Percentiles rank a stretch among this genome's conserved stretches.
phyloP scores from a whole-genome alignment of 2,329 filamentous ascomycete species.

The Aspergillus latus region DNA sequence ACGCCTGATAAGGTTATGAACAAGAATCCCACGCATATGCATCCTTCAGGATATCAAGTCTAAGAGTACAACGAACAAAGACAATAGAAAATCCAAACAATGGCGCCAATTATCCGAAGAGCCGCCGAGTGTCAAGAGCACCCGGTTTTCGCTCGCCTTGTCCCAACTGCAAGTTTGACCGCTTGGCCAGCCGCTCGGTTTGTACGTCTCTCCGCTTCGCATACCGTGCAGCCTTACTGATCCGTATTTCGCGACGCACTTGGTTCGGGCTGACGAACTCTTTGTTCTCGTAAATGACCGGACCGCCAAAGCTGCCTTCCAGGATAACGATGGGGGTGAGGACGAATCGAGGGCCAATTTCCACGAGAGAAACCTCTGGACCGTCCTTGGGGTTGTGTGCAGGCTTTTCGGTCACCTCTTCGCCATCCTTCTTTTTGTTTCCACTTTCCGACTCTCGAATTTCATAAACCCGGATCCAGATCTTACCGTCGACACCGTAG shows the following conservation, averaged over 20 bases:
- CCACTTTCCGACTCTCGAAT: constrained; percentile 76
- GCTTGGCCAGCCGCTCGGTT: constrained; percentile 71
- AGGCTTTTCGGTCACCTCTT: constrained; percentile 41
- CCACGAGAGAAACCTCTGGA: constrained; percentile 78
- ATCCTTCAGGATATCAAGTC: constrained; percentile 37
- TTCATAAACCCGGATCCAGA: constrained; percentile 96
- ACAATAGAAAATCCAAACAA: constrained; percentile 20
- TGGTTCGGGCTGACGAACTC: constrained; percentile 97
- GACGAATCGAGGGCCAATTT: constrained; percentile 92
- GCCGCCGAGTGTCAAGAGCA: constrained; percentile 71
- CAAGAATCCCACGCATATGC: constrained; percentile 36
- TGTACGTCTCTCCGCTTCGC: constrained; percentile 72
- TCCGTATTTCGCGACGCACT: constrained; percentile 76
- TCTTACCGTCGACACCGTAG: constrained; percentile 85
- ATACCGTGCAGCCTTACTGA: constrained; percentile 74
- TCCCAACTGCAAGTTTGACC: constrained; percentile 73
- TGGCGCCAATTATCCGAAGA: constrained; percentile 60
- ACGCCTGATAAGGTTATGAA: constrained; percentile 36
- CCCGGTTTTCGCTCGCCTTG: constrained; percentile 60
- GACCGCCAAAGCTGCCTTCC: constrained; percentile 91
- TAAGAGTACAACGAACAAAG: constrained; percentile 24
- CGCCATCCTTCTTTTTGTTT: constrained; percentile 49
- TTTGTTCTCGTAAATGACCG: constrained; percentile 97
- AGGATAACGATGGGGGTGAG: constrained; percentile 93
- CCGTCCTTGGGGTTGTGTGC: constrained; percentile 48